Base-by-base conservation (phyloP, 1,139 yeast species). In the Geotrichum australiense region DNA sequence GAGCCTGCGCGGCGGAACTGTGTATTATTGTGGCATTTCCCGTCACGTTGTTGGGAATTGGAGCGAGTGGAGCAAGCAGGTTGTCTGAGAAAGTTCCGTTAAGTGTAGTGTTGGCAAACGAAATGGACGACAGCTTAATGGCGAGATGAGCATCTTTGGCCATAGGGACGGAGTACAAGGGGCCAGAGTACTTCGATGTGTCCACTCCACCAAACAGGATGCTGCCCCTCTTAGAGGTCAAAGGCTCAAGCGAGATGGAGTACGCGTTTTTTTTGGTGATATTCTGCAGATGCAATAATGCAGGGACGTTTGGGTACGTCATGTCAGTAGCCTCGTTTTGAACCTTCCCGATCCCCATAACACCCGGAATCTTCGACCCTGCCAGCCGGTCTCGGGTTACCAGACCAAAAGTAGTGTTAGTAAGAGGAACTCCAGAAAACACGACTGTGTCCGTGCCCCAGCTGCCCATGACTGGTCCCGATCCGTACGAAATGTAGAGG, bases 361-460 rank as follows among this genome's bases (percentile, higher is more conserved):
- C 35, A 16, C 47, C 47, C 14, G 43, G 47, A 21, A 40, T 37
- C 11, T 35, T 30, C 3, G 41, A 34, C 8, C 47, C 43, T 11
- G 36, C 22, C 3, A 43, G 35, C 4, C 37, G 28, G 35, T 43
- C 46, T 11, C 42, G 19, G 2, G 45, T 41, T 1, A 38, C 45
- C 23, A 38, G 39, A 2, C 47, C 85, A 50, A 78, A 66, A 3
- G 73, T 65, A 41, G 74, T 61, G 44, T 63, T 57, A 0, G 63
- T 49, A n/a, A 80, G 68, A 14, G 61, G 57, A 4, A 68, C 63
- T 11, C 63, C 68, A 43, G 69, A 68, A 42, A 78, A 52, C 2
- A 50, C 46, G 22, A 78, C 60, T 28, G 62, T 59, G 52, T 80
- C 91, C 39, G 64, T 63, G 39, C 78, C 83, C 76, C 78, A 80